Evolutionary conservation across 257 asterid species (phyloP), one percentile per base, ranked within the genome.

Genomic region (Osmanthus fragrans): DNA sequence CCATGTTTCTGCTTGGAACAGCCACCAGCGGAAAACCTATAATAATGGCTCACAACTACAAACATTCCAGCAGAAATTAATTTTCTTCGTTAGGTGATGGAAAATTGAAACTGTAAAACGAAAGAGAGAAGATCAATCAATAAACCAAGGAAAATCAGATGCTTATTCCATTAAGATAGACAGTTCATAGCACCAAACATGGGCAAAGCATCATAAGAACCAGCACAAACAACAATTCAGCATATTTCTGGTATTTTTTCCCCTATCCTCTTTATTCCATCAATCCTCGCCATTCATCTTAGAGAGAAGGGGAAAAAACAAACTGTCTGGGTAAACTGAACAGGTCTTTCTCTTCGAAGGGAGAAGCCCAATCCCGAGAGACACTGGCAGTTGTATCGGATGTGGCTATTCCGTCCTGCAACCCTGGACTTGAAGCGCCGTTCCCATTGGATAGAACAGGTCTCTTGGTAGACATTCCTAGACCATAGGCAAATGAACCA

Each of bases 341-440:
- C 75, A 91, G 85, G 75, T 91, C 97, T 70, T 63, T 91, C 83
- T 89, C 97, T 77, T 91, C 94, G 45, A 91, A 91, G 13, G 97
- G 97, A 70, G 94, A 89, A 70, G 87, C 87, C 97, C 97, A 91
- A 34, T 88, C 94, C 34, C 90, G 82, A 8, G 89, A 84, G 36
- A 80, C 85, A 45, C 86, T 76, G 0, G 72, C 42, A 27, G 81
- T 76, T 5, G 85, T 63, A 23, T 90, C 91, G 0, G 85, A 21
- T 10, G 88, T 33, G 75, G 78, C 84, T 69, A 79, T 76, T 66
- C 85, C 82, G 19, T 85, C 84, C 72, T 81, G 86, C 83, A 80
- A 60, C 73, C 86, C 84, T 7, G 75, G 66, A 37, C 77, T 75
- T 11, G 83, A 29, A 34, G 58, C 77, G 7, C 80, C 81, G 12